Base-by-base conservation (phyloP, 805 yeast genomes). In the Naumovozyma dairenensis region DNA sequence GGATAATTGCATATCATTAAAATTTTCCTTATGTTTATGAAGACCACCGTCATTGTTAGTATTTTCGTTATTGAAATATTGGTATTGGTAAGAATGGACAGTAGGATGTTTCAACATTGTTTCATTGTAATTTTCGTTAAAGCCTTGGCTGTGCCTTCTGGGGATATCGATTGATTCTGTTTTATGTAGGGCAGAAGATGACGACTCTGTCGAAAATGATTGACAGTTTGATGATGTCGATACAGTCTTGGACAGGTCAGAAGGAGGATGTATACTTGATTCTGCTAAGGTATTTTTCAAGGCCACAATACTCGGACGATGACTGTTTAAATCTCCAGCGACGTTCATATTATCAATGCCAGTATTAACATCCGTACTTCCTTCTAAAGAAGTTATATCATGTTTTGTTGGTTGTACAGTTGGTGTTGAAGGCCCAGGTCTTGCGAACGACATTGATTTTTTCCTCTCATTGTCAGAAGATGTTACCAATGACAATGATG, bases 341-440 rank as follows among this genome's bases (percentile, higher is more conserved):
- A 9, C 13, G 9, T 14, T 25, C 28, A 27, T 10, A 12, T n/a
- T n/a, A 16, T 19, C 13, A 9, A 5, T 17, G 4, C n/a, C 14
- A 21, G 14, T 18, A n/a, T 27, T 24, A 12, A 21, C 24, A 19
- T 30, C 20, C 14, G n/a, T 16, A 18, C 9, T 28, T 7, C 13
- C 28, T 18, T 39, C 22, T 18, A 33, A 13, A 24, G 31, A 21
- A 9, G 35, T 20, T 9, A 27, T 15, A 19, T 39, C 40, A 28
- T 44, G 44, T 20, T 36, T 42, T 10, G 50, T 42, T 7, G 44
- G 46, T 20, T 42, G 40, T 12, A 47, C 53, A 14, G 51, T 48
- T 5, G 53, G 45, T 10, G 39, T 31, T 2, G 50, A 35, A 16
- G 48, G 52, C 1, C 51, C 51, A 6, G 49, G 49, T 20, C 43